phyloP scores from a whole-genome alignment of 192 early-diverging fungal genomes.

The Gaertneriomyces semiglobifer region DNA sequence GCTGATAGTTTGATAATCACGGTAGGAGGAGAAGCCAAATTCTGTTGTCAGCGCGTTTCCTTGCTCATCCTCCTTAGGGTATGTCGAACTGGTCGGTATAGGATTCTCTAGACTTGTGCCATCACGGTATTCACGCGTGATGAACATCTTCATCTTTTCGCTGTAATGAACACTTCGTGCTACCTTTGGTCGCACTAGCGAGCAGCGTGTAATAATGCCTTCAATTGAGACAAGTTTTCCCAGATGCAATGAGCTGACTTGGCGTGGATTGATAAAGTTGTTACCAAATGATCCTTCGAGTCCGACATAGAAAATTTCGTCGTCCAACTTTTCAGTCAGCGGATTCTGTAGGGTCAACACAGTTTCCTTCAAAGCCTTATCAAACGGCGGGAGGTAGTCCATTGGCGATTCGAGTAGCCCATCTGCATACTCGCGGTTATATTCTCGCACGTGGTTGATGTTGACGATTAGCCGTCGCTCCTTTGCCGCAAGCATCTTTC shows the following conservation, averaged over 20 bases:
- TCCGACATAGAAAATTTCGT: conserved; percentile 68
- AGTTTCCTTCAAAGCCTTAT: conserved; percentile 68
- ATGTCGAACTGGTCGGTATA: conserved; percentile 72
- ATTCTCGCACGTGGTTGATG: conserved; percentile 81
- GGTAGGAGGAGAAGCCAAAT: conserved; percentile 84
- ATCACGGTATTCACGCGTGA: conserved; percentile 83
- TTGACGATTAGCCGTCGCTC: conserved; percentile 77
- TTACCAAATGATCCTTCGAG: conserved; percentile 92
- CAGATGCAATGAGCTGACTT: conserved; percentile 71
- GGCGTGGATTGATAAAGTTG: conserved; percentile 80
- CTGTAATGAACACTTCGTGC: conserved; percentile 88
- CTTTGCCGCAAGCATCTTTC: conserved; percentile 40
- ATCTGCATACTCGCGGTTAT: conserved; percentile 66
- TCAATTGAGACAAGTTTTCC: conserved; percentile 90
- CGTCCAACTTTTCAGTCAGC: conserved; percentile 24
- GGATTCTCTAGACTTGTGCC: conserved; percentile 68
- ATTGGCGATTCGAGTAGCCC: conserved; percentile 70
- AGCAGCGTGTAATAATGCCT: conserved; percentile 97
- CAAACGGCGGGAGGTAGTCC: conserved; percentile 84
- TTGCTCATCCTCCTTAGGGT: conserved; percentile 93
- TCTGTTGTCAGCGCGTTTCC: conserved; percentile 90
- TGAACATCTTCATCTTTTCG: conserved; percentile 77
- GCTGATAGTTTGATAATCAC: conserved; percentile 88
- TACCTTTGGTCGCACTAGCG: conserved; percentile 94
- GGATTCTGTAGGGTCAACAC: conserved; percentile 26